phyloP scores from a whole-genome alignment of 1,139 yeast genomes.

The Tardiomyces depauwii region DNA sequence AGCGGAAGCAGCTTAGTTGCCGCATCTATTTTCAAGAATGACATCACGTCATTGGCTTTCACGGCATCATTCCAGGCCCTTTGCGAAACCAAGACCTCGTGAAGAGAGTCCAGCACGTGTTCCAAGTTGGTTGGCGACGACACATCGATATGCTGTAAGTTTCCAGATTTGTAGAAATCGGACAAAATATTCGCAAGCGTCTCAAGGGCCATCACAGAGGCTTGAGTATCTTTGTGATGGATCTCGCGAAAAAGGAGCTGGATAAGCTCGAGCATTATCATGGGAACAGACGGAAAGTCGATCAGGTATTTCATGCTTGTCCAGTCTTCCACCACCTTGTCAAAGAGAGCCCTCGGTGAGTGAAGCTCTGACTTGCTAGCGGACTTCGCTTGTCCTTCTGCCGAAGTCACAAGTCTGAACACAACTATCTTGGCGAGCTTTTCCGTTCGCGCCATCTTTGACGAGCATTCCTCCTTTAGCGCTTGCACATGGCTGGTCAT shows the following conservation, averaged over 20 bases:
- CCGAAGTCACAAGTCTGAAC: neutral
- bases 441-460: neutral
- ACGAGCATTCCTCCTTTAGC: neutral
- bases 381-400: neutral
- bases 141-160: neutral
- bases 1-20: neutral
- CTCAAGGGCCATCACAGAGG: neutral
- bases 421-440: neutral
- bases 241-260: neutral
- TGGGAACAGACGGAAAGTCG: neutral
- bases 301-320: neutral
- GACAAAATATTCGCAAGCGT: neutral
- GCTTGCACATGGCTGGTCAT: neutral
- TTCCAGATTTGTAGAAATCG: neutral
- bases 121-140: neutral
- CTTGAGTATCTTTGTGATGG: neutral
- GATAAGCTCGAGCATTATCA: neutral
- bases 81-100: neutral
- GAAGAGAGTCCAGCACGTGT: neutral
- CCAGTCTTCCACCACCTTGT: neutral
- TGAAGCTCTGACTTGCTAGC: neutral
- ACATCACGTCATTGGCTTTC: neutral
- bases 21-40: neutral
- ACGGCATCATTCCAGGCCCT: neutral
- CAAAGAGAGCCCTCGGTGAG: neutral